phyloP scores from a whole-genome alignment of 140 eudicot genomes.

The Ambrosia hybrid region DNA sequence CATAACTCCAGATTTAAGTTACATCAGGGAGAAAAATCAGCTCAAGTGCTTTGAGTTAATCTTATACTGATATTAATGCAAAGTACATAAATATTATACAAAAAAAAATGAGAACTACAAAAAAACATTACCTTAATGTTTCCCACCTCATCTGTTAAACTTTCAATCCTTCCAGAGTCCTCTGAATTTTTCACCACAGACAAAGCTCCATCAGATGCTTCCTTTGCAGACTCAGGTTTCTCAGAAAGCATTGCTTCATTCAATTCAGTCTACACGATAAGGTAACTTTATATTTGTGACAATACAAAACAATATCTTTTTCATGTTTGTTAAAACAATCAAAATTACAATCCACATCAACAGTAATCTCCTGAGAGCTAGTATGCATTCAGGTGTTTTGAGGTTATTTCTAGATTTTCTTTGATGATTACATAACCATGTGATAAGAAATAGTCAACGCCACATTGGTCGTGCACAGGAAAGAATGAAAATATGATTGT shows the following conservation, averaged over 20 bases:
- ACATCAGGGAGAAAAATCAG: too few relatives aligned
- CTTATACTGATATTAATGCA: too few relatives aligned
- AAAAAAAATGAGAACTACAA: too few relatives aligned
- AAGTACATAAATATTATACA: too few relatives aligned
- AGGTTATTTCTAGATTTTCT: background rate
- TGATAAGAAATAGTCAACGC: too few relatives aligned
- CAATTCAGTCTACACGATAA: constrained; percentile 57
- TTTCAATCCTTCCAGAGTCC: too few relatives aligned
- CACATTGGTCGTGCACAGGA: too few relatives aligned
- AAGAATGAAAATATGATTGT: too few relatives aligned
- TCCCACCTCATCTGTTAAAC: constrained; percentile 47
- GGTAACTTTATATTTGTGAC: constrained; percentile 29
- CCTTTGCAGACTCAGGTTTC: constrained; percentile 67
- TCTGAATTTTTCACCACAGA: constrained; percentile 49
- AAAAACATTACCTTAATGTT: too few relatives aligned
- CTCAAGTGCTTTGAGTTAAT: too few relatives aligned
- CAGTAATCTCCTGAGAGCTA: background rate
- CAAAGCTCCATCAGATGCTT: constrained; percentile 63
- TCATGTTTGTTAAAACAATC: constrained; percentile 17
- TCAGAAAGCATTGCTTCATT: constrained; percentile 66
- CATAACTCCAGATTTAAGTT: too few relatives aligned
- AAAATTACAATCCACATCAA: background rate
- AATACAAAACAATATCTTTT: constrained; percentile 13
- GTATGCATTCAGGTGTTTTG: constrained; percentile 12
- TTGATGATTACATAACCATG: too few relatives aligned